Percentiles rank a stretch among this genome's conserved stretches.
Evolutionary conservation across 176 grass and related monocot genomes (phyloP).

Genomic region (Tillandsia leiboldiana): DNA sequence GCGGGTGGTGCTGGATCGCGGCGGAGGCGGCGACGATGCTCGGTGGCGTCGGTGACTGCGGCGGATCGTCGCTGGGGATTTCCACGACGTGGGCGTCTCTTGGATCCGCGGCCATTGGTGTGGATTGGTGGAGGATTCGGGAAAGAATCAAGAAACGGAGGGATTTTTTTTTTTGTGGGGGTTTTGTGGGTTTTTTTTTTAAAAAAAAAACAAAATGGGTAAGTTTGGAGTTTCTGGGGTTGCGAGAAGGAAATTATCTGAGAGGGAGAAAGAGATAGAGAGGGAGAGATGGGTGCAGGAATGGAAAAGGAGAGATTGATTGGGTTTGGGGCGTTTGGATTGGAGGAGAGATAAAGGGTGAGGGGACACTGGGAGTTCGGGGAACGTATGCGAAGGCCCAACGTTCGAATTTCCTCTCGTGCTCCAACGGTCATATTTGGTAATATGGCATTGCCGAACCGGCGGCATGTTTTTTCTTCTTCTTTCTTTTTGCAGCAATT

Average conservation of each 20-base stretch:
- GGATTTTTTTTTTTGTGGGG: not conserved
- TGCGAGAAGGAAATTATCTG: not conserved
- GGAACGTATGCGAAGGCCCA: constrained; percentile 21
- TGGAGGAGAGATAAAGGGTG: not conserved
- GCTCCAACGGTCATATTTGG: constrained; percentile 26
- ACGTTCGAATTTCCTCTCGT: constrained; percentile 34
- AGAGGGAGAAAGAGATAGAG: not conserved
- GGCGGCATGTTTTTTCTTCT: too few species aligned
- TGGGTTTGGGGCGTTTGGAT: not conserved
- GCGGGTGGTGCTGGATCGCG: constrained; percentile 32
- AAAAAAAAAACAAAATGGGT: constrained; percentile 7
- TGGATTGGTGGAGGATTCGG: not conserved
- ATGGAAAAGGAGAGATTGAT: constrained; percentile 9
- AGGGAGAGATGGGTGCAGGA: constrained; percentile 7
- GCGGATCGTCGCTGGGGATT: constrained; percentile 18
- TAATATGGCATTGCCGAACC: not conserved
- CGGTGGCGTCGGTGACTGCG: not conserved
- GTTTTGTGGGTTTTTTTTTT: not conserved
- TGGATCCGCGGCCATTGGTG: constrained; percentile 7
- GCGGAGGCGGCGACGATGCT: not conserved
- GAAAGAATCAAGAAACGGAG: not conserved
- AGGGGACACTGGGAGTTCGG: constrained; percentile 6
- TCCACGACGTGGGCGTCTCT: constrained; percentile 10
- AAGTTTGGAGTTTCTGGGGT: constrained; percentile 40
- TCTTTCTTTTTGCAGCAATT: too few species aligned